These are phyloP conservation scores for Fusarium torreyae DNA, from an alignment of 2,329 filamentous ascomycete genomes.

Conservation along the genomic window DNA sequence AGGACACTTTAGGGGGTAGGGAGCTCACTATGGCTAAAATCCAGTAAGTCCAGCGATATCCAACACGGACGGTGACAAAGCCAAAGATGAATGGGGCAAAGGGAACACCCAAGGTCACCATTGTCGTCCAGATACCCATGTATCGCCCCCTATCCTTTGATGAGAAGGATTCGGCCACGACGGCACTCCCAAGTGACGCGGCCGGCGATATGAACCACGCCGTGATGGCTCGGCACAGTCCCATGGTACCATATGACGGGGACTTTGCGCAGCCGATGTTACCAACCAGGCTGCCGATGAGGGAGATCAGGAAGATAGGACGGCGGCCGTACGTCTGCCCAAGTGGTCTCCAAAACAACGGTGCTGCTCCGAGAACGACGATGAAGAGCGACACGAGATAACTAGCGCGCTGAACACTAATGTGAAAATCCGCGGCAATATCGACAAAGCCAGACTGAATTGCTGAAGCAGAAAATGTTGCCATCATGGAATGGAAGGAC, in stretches of 20 bases:
- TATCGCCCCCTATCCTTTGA: constrained; percentile 28
- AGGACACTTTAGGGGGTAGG: too few species aligned
- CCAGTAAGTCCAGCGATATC: constrained; percentile 73
- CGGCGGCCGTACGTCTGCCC: constrained; percentile 68
- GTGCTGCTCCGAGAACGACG: constrained; percentile 37
- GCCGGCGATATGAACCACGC: constrained; percentile 70
- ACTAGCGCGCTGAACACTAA: constrained; percentile 63
- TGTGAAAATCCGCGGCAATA: constrained; percentile 66
- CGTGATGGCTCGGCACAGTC: constrained; percentile 63
- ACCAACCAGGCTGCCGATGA: constrained; percentile 61
- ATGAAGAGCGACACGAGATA: constrained; percentile 62
- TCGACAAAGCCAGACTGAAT: constrained; percentile 69
- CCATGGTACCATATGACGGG: constrained; percentile 63
- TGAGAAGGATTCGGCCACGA: constrained; percentile 42
- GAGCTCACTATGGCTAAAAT: constrained; percentile 65
- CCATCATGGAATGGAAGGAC: constrained; percentile 71
- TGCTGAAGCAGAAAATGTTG: constrained; percentile 67
- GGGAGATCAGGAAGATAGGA: constrained; percentile 66
- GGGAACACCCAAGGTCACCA: constrained; percentile 44
- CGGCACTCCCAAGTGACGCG: constrained; percentile 45
- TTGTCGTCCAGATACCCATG: constrained; percentile 43
- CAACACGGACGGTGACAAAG: constrained; percentile 64
- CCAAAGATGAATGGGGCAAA: constrained; percentile 58
- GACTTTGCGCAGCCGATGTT: constrained; percentile 67
- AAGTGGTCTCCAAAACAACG: constrained; percentile 71